Percentiles rank a stretch among this genome's conserved stretches.
Evolutionary conservation across 2,329 filamentous ascomycete genomes (phyloP).

Genomic region (Fusarium tuaranense): DNA sequence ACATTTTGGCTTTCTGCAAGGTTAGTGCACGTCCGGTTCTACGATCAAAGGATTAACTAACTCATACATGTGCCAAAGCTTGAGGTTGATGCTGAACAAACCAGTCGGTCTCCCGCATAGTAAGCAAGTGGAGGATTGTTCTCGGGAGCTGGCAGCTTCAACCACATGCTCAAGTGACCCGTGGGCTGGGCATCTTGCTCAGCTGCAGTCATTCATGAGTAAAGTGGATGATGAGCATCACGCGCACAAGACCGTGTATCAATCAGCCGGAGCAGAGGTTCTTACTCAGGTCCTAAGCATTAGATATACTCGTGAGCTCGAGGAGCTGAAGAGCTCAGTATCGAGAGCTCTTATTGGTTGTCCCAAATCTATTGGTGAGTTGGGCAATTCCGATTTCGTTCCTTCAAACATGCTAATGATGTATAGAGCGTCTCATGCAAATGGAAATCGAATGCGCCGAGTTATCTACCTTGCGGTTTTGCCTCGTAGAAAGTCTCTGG

Average conservation of each 20-base stretch:
- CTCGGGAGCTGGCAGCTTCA: neutral
- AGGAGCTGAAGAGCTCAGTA: neutral
- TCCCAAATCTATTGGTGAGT: neutral
- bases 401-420: neutral
- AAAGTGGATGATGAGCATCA: neutral
- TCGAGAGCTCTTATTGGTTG: neutral
- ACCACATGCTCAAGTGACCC: neutral
- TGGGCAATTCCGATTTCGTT: too few species aligned
- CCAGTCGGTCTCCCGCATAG: neutral
- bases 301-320: neutral
- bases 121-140: neutral
- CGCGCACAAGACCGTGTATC: neutral
- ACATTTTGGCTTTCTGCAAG: constrained; percentile 1
- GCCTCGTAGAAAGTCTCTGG: neutral
- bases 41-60: neutral
- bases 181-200: neutral
- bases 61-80: neutral
- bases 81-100: neutral
- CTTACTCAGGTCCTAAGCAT: neutral
- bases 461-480: neutral
- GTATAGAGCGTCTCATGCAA: neutral
- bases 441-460: neutral
- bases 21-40: neutral
- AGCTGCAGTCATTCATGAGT: neutral
- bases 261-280: neutral